Percentiles rank a stretch among this genome's conserved stretches.
These are phyloP conservation scores for Magnusiomyces sp. DNA, from an alignment of 1,139 yeast species.

Conservation along the genomic window DNA sequence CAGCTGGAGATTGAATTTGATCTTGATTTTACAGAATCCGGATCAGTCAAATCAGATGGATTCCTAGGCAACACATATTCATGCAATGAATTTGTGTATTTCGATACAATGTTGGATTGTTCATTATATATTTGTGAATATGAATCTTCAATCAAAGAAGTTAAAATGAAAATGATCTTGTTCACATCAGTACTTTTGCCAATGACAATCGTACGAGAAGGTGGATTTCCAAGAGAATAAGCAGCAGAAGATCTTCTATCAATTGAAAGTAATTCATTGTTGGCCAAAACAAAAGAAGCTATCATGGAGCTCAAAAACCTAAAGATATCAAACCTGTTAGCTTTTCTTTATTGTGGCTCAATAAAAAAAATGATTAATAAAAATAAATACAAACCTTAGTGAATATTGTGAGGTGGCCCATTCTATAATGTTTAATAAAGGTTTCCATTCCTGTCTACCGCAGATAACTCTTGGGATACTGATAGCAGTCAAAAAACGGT, in stretches of 20 bases:
- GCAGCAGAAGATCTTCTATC: conserved; percentile 6
- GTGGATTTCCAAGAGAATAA: conserved; percentile 12
- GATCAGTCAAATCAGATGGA: background rate
- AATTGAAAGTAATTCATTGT: conserved; percentile 10
- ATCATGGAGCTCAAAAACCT: conserved; percentile 18
- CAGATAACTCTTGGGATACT: conserved; percentile 27
- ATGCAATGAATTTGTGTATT: background rate
- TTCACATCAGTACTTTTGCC: conserved; percentile 21
- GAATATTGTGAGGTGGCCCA: conserved; percentile 13
- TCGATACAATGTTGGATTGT: conserved; percentile 1
- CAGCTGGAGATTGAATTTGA: background rate
- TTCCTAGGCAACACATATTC: background rate
- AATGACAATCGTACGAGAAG: conserved; percentile 23
- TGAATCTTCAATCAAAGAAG: conserved; percentile 19
- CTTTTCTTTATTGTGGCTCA: conserved; percentile 3
- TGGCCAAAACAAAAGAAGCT: conserved; percentile 19
- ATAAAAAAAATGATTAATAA: conserved; percentile 1
- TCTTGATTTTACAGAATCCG: background rate
- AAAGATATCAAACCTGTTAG: background rate
- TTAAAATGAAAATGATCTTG: conserved; percentile 21
- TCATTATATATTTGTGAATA: conserved; percentile 13
- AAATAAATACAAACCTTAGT: background rate
- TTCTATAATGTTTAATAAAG: conserved; percentile 19
- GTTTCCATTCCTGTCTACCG: conserved; percentile 26
- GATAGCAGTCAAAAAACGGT: conserved; percentile 19